These are phyloP conservation scores for Acarospora socialis DNA, from an alignment of 2,329 filamentous ascomycete species.

Conservation along the genomic window DNA sequence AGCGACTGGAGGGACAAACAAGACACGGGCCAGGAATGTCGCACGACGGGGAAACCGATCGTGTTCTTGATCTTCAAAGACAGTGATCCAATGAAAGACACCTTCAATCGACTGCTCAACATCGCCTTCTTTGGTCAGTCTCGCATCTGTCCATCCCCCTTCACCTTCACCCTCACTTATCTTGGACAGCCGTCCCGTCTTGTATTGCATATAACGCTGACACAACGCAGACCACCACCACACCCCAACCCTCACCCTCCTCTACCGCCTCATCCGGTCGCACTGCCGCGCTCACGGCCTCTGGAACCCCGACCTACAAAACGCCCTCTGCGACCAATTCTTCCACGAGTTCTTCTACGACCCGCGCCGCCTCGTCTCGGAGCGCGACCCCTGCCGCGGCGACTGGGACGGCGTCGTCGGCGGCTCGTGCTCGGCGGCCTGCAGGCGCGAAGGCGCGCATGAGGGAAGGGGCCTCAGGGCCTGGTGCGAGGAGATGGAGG, in stretches of 20 bases:
- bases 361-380: not conserved
- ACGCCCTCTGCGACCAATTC: constrained; percentile 9
- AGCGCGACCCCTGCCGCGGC: constrained; percentile 12
- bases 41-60: too few species aligned
- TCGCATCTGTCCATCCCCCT: constrained; percentile 7
- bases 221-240: too few species aligned
- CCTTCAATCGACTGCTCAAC: constrained; percentile 10
- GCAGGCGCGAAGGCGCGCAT: not conserved
- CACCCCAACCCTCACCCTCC: not conserved
- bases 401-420: not conserved
- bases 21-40: too few species aligned
- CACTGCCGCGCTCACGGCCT: not conserved
- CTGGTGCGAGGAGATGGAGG: constrained; percentile 5
- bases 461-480: constrained; percentile 1
- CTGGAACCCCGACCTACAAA: not conserved
- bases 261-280: too few species aligned
- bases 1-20: not conserved
- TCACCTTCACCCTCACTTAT: constrained; percentile 4
- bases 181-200: too few species aligned
- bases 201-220: too few species aligned
- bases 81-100: constrained; percentile 7
- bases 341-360: constrained; percentile 1
- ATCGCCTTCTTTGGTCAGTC: constrained; percentile 8
- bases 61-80: constrained; percentile 5
- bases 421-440: not conserved